Evolutionary conservation across 2,329 filamentous ascomycete species (phyloP).

Genomic region (Aureobasidium sp.): DNA sequence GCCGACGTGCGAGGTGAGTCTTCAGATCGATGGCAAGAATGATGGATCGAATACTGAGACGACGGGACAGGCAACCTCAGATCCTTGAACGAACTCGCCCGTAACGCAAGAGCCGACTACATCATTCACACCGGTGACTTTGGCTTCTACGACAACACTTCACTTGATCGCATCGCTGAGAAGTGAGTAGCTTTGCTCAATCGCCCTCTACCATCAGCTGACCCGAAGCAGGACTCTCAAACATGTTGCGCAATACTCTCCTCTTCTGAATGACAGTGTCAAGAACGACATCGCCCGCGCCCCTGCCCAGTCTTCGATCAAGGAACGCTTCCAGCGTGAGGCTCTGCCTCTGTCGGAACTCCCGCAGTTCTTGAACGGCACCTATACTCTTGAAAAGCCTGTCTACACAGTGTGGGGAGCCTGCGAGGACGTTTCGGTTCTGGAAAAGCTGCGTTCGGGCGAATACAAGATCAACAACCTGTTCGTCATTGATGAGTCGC

Average conservation of each 20-base stretch:
- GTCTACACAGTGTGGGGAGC: conserved; percentile 99
- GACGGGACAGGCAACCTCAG: conserved; percentile 70
- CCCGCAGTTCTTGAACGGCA: conserved; percentile 77
- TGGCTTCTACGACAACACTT: conserved; percentile 96
- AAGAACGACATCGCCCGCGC: conserved; percentile 60
- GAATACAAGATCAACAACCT: conserved; percentile 98
- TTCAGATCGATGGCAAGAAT: not conserved
- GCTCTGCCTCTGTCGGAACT: conserved; percentile 91
- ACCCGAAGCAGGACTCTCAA: conserved; percentile 68
- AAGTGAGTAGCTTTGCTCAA: conserved; percentile 58
- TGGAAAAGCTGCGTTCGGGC: conserved; percentile 94
- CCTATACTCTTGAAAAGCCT: conserved; percentile 85
- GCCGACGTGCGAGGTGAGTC: conserved; percentile 45
- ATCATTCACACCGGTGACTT: conserved; percentile 99
- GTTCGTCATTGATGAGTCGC: conserved; percentile 97
- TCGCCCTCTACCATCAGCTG: not conserved
- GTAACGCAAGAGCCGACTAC: conserved; percentile 88
- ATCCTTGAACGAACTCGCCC: conserved; percentile 93
- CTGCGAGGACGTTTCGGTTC: conserved; percentile 92
- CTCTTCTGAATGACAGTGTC: conserved; percentile 72
- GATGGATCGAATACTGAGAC: conserved; percentile 16
- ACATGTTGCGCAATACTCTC: conserved; percentile 97
- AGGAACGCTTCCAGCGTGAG: conserved; percentile 71
- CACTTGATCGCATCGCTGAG: conserved; percentile 92
- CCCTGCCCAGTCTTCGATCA: conserved; percentile 64